A percentile compares a stretch with the other conserved stretches of the same genome.
Evolutionary conservation across 73 alveolate genomes (phyloP).

Genomic region (Uronychia setigera): DNA sequence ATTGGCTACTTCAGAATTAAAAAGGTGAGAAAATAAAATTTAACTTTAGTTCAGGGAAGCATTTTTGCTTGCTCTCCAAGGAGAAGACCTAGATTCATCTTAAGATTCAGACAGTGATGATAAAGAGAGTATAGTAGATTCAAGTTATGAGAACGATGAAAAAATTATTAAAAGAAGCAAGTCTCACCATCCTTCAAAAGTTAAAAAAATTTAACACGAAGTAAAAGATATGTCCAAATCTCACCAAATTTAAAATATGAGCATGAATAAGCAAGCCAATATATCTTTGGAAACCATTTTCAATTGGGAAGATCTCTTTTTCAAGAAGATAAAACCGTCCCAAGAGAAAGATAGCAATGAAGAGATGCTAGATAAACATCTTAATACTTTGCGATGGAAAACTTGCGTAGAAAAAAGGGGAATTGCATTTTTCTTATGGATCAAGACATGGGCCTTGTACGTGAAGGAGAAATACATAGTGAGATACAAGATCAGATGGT

Average conservation of each 20-base stretch:
- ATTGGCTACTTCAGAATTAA: neutral
- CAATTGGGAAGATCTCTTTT: neutral
- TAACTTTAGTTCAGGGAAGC: neutral
- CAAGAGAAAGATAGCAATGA: neutral
- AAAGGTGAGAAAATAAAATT: neutral
- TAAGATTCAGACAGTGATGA: no score
- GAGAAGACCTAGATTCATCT: no score
- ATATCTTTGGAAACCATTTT: no score
- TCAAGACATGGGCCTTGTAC: neutral
- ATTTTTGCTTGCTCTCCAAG: neutral
- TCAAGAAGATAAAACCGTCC: neutral
- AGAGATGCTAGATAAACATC: neutral
- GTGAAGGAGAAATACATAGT: neutral
- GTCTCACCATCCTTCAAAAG: no score
- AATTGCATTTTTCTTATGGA: neutral
- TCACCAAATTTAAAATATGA: no score
- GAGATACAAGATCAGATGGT: neutral
- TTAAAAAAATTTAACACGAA: no score
- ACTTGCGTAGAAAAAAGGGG: neutral
- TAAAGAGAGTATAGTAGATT: no score
- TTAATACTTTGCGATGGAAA: neutral
- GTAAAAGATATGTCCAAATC: no score
- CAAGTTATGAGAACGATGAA: no score
- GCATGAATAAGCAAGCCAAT: no score
- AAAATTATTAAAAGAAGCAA: no score